Evolutionary conservation across 2,329 filamentous ascomycete genomes (phyloP).

Genomic region (Cyclaneusma minus): DNA sequence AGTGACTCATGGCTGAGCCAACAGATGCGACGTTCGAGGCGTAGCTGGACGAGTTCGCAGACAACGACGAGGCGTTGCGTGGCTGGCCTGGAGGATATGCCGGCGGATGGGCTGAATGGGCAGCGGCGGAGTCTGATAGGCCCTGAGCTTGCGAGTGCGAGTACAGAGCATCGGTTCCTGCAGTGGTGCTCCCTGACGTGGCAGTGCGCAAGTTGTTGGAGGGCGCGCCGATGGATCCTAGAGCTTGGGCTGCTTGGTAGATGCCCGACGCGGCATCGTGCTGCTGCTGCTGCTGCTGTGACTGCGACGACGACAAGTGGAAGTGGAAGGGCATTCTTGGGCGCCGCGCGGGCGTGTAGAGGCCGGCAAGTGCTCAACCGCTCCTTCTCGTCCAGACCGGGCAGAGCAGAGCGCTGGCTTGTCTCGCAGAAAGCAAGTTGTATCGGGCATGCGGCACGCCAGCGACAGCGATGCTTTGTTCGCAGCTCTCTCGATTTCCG

Average conservation of each 20-base stretch:
- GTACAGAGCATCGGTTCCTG: slow-evolving; percentile 27
- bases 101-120: slow-evolving; percentile 8
- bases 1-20: slow-evolving; percentile 23
- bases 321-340: slow-evolving; percentile 3
- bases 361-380: no score
- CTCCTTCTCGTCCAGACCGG: no score
- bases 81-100: slow-evolving; percentile 7
- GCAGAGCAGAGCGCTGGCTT: no score
- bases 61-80: background rate
- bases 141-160: slow-evolving; percentile 17
- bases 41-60: no score
- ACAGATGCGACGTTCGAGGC: slow-evolving; percentile 10
- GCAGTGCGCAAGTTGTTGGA: slow-evolving; percentile 10
- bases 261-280: slow-evolving; percentile 12
- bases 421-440: no score
- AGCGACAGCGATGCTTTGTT: no score
- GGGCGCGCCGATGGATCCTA: slow-evolving; percentile 16
- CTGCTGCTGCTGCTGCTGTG: slow-evolving; percentile 10
- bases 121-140: slow-evolving; percentile 17
- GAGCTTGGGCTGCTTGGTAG: slow-evolving; percentile 14
- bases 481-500: no score
- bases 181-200: slow-evolving; percentile 9
- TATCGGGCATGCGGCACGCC: no score
- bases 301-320: slow-evolving; percentile 8
- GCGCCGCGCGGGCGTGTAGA: no score